phyloP scores from a whole-genome alignment of 108 stramenopile species.

The Skeletonema tropicum region DNA sequence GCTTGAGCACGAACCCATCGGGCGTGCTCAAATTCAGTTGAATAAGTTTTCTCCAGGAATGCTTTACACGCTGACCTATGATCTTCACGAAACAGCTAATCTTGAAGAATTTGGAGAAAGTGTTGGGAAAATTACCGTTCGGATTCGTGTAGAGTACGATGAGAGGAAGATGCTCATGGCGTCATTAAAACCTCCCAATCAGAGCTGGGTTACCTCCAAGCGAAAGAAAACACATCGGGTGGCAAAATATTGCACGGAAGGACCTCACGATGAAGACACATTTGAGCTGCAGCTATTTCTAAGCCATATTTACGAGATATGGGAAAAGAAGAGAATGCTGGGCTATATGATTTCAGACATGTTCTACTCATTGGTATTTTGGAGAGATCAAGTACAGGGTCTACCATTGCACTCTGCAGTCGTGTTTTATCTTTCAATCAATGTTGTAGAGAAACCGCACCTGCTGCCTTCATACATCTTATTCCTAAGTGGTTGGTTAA shows the following conservation, averaged over 20 bases:
- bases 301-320: slow-evolving; percentile 76
- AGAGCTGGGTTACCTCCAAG: slow-evolving; percentile 54
- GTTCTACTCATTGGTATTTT: slow-evolving; percentile 64
- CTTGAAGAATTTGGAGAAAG: slow-evolving; percentile 55
- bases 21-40: slow-evolving; percentile 61
- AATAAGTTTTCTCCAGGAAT: slow-evolving; percentile 58
- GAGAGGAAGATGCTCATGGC: slow-evolving; percentile 52
- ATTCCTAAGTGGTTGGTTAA: slow-evolving; percentile 64
- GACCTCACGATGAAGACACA: slow-evolving; percentile 55
- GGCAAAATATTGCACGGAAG: slow-evolving; percentile 56
- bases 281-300: slow-evolving; percentile 31
- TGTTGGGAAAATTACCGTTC: slow-evolving; percentile 67
- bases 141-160: slow-evolving; percentile 62
- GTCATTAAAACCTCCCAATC: slow-evolving; percentile 22
- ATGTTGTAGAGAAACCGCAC: slow-evolving; percentile 68
- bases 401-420: slow-evolving; percentile 75
- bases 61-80: slow-evolving; percentile 63
- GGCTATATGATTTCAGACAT: slow-evolving; percentile 39
- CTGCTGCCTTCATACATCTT: slow-evolving; percentile 50
- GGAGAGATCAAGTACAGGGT: slow-evolving; percentile 74
- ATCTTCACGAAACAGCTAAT: slow-evolving; percentile 58
- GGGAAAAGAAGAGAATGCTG: slow-evolving; percentile 53
- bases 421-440: slow-evolving; percentile 50
- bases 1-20: slow-evolving; percentile 63
- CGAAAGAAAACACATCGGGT: slow-evolving; percentile 62